phyloP scores from a whole-genome alignment of 1,284 basidiomycete genomes.

The Pseudozyma thailandica region DNA sequence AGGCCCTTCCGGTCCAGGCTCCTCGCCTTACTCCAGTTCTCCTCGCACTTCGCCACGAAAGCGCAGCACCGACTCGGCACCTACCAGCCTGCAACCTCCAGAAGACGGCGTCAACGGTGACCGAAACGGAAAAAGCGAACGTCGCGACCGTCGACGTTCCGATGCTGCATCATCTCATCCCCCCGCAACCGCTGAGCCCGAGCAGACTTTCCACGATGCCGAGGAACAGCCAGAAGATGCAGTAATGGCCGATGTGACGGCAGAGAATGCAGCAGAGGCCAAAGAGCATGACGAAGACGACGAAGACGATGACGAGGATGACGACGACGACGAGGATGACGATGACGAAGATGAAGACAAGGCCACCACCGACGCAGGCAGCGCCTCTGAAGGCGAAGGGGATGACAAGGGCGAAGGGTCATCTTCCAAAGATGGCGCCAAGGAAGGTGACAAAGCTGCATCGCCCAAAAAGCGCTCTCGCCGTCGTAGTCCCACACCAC shows the following conservation, averaged over 20 bases:
- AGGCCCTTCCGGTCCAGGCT: conserved; percentile 41
- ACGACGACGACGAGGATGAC: conserved; percentile 42
- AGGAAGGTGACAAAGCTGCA: conserved; percentile 27
- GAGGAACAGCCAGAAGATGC: conserved; percentile 26
- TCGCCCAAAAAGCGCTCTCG: conserved; percentile 34
- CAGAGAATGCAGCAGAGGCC: conserved; percentile 1
- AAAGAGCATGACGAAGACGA: conserved; percentile 15
- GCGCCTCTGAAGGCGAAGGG: conserved; percentile 49
- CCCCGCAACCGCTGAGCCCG: conserved; percentile 6
- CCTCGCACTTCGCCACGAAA: conserved; percentile 47
- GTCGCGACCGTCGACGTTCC: conserved; percentile 17
- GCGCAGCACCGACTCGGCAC: conserved; percentile 27
- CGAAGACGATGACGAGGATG: conserved; percentile 27
- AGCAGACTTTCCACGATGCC: conserved; percentile 26
- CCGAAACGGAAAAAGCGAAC: conserved; percentile 1
- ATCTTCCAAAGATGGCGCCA: conserved; percentile 37
- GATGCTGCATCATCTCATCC: conserved; percentile 13
- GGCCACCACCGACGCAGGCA: conserved; percentile 44
- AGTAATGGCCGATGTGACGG: conserved; percentile 20
- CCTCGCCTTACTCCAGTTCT: conserved; percentile 31
- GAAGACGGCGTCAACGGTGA: conserved; percentile 9
- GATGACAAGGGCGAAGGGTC: conserved; percentile 40
- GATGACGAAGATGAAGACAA: conserved; percentile 55
- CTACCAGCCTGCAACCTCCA: conserved; percentile 17
- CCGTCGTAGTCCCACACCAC: conserved; percentile 34